Evolutionary conservation across 2,329 filamentous ascomycete species (phyloP).

Genomic region (Hypoxylon sp.): DNA sequence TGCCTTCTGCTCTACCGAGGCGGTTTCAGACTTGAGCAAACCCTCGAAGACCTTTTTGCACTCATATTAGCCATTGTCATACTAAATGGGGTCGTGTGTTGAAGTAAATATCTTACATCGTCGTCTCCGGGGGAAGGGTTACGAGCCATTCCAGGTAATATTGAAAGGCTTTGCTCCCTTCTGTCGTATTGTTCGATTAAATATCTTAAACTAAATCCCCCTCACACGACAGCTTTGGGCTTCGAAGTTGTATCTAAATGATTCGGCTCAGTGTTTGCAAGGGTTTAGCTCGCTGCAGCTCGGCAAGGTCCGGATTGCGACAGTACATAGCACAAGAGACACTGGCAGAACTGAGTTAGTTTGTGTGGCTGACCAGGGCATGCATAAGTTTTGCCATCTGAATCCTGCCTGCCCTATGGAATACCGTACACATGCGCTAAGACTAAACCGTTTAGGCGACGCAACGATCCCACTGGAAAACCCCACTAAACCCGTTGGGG

Average conservation of each 20-base stretch:
- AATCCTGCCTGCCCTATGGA: too few relatives aligned
- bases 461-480: conserved; percentile 12
- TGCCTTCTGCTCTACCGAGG: conserved; percentile 43
- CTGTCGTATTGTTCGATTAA: conserved; percentile 5
- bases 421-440: too few relatives aligned
- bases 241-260: conserved; percentile 15
- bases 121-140: conserved; percentile 38
- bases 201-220: conserved; percentile 1
- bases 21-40: conserved; percentile 43
- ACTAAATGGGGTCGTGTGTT: not conserved
- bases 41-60: conserved; percentile 43
- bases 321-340: too few relatives aligned
- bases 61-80: conserved; percentile 13
- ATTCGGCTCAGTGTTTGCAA: not conserved
- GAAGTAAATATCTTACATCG: conserved; percentile 36
- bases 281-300: conserved; percentile 14
- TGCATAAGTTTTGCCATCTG: too few relatives aligned
- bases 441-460: conserved; percentile 8
- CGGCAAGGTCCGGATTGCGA: conserved; percentile 25
- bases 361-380: too few relatives aligned
- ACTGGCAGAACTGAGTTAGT: too few relatives aligned
- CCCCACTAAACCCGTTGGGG: conserved; percentile 8
- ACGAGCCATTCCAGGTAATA: conserved; percentile 38
- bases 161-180: conserved; percentile 1
- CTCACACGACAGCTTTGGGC: conserved; percentile 16